phyloP scores from a whole-genome alignment of 2,329 filamentous ascomycete species.

The Cladosporium sp. region DNA sequence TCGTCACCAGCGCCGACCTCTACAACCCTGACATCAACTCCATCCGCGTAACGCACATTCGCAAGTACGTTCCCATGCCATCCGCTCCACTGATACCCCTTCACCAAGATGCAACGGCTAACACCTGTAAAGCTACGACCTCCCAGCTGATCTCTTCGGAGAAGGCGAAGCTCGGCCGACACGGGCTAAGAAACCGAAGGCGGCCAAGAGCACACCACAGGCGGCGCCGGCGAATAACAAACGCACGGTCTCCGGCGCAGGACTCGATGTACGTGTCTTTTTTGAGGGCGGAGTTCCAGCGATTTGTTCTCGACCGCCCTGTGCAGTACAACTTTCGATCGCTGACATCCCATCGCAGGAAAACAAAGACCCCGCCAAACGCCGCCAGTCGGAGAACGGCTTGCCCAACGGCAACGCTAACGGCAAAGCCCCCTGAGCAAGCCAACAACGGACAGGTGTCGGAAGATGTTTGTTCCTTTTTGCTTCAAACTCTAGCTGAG shows the following conservation, averaged over 20 bases:
- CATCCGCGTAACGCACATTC: conserved; percentile 73
- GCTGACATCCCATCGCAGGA: conserved; percentile 16
- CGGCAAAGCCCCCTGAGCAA: conserved; percentile 2
- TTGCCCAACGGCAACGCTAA: conserved; percentile 15
- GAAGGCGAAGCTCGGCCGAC: conserved; percentile 57
- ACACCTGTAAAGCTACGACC: conserved; percentile 58
- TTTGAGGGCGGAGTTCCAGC: background rate
- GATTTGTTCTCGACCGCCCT: background rate
- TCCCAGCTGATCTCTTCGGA: conserved; percentile 85
- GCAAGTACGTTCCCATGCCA: conserved; percentile 58
- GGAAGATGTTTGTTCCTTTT: background rate
- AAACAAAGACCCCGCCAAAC: conserved; percentile 29
- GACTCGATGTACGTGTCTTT: conserved; percentile 39
- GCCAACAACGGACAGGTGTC: background rate
- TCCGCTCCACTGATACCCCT: background rate
- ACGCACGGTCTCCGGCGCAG: conserved; percentile 39
- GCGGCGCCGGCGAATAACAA: conserved; percentile 30
- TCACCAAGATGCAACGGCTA: background rate
- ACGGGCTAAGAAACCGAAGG: conserved; percentile 36
- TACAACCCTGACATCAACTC: conserved; percentile 71
- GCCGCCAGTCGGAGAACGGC: conserved; percentile 22
- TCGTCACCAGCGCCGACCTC: conserved; percentile 68
- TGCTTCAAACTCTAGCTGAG: background rate
- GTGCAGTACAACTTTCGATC: no score
- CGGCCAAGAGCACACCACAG: conserved; percentile 13